Conservation (phyloP, 345 rosid species). For the Boechera divaricarpa region DNA sequence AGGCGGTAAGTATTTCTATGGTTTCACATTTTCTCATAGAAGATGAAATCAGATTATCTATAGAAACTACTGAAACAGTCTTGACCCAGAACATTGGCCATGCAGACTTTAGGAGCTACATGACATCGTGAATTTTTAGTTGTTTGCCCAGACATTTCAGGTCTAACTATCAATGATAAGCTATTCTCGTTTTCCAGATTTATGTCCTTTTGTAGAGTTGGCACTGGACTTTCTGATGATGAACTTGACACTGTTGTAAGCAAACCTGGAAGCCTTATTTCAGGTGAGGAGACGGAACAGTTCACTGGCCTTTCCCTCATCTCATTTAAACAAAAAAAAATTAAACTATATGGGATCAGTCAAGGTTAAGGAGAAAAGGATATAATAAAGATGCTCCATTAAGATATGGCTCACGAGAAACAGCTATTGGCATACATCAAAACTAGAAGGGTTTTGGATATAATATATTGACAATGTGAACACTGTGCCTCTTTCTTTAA, state of each 20-base stretch:
- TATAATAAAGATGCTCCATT: background rate
- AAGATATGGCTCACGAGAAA: background rate
- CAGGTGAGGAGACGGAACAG: conserved; percentile 53
- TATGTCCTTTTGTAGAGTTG: conserved; percentile 94
- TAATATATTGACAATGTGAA: conserved; percentile 2
- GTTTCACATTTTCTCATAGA: conserved; percentile 6
- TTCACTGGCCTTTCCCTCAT: conserved; percentile 21
- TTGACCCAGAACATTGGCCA: conserved; percentile 7
- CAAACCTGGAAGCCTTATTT: conserved; percentile 91
- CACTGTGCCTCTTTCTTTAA: background rate
- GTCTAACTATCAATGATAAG: conserved; percentile 12
- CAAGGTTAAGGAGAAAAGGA: conserved; percentile 14
- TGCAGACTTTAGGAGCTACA: background rate
- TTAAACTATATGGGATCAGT: background rate
- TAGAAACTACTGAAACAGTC: conserved; percentile 13
- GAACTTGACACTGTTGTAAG: conserved; percentile 78
- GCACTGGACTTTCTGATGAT: conserved; percentile 89
- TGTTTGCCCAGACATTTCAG: conserved; percentile 4
- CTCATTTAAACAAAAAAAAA: background rate
- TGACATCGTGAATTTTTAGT: conserved; percentile 1
- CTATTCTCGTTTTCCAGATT: conserved; percentile 62
- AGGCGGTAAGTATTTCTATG: conserved; percentile 57
- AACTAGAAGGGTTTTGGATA: no score
- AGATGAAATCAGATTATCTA: background rate
- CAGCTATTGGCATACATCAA: conserved; percentile 16